phyloP scores from a whole-genome alignment of 176 grass and related monocot genomes.

The Oryza officinalis region DNA sequence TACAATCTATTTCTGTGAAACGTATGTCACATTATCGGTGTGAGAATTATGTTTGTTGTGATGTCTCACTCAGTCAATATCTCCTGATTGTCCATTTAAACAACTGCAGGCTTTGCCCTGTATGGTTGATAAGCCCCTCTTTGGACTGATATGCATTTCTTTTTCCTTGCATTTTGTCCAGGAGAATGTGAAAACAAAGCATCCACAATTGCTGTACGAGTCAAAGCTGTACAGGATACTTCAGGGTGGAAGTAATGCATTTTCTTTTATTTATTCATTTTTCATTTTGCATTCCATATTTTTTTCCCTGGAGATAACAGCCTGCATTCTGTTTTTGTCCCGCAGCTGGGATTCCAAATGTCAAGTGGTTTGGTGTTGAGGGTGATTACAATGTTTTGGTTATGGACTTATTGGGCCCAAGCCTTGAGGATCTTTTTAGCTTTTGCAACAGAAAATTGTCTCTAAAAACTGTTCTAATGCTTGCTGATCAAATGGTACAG shows the following conservation, averaged over 20 bases:
- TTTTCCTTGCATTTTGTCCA: slow-evolving; percentile 41
- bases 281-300: slow-evolving; percentile 4
- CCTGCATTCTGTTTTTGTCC: slow-evolving; percentile 26
- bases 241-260: slow-evolving; percentile 88
- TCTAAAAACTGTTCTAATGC: slow-evolving; percentile 92
- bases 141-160: slow-evolving; percentile 4
- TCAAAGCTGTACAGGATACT: slow-evolving; percentile 91
- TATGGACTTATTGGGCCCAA: slow-evolving; percentile 82
- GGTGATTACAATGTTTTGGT: slow-evolving; percentile 96
- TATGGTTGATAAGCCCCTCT: slow-evolving; percentile 16
- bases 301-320: background rate
- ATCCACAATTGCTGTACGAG: slow-evolving; percentile 92
- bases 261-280: background rate
- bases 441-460: slow-evolving; percentile 87
- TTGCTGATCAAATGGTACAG: slow-evolving; percentile 89
- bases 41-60: slow-evolving; percentile 24
- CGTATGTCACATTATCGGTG: slow-evolving; percentile 26
- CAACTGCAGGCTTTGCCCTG: slow-evolving; percentile 26
- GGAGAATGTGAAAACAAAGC: slow-evolving; percentile 94
- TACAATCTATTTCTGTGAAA: background rate
- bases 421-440: slow-evolving; percentile 87
- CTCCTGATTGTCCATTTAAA: slow-evolving; percentile 23
- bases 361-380: slow-evolving; percentile 92
- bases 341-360: slow-evolving; percentile 79
- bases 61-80: slow-evolving; percentile 36